phyloP scores from a whole-genome alignment of 1,284 basidiomycete genomes.

The Pterulicium gracile region DNA sequence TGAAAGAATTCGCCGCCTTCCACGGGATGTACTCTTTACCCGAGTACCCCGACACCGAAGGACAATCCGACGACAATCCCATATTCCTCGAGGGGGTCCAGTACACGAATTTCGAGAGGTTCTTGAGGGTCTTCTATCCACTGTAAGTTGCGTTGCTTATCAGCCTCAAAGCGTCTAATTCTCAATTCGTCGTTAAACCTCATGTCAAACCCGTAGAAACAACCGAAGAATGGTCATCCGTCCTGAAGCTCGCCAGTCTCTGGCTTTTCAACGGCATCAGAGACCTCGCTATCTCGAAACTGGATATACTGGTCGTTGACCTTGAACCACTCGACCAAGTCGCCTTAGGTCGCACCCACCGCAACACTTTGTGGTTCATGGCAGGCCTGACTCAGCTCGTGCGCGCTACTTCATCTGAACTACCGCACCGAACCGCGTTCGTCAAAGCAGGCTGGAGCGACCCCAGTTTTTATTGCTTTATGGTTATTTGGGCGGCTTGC shows the following conservation, averaged over 20 bases:
- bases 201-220: no score
- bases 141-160: background rate
- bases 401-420: no score
- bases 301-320: background rate
- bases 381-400: background rate
- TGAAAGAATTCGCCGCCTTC: background rate
- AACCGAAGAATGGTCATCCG: background rate
- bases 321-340: background rate
- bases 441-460: no score
- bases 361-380: background rate
- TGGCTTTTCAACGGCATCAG: background rate
- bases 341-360: background rate
- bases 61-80: background rate
- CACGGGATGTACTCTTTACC: background rate
- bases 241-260: background rate
- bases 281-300: background rate
- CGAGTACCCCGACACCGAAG: background rate
- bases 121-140: background rate
- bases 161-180: no score
- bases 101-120: background rate
- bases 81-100: background rate
- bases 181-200: no score
- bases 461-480: no score
- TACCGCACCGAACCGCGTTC: no score
- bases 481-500: no score